phyloP scores from a whole-genome alignment of 331 rosid species.

The Acacia pycnantha region DNA sequence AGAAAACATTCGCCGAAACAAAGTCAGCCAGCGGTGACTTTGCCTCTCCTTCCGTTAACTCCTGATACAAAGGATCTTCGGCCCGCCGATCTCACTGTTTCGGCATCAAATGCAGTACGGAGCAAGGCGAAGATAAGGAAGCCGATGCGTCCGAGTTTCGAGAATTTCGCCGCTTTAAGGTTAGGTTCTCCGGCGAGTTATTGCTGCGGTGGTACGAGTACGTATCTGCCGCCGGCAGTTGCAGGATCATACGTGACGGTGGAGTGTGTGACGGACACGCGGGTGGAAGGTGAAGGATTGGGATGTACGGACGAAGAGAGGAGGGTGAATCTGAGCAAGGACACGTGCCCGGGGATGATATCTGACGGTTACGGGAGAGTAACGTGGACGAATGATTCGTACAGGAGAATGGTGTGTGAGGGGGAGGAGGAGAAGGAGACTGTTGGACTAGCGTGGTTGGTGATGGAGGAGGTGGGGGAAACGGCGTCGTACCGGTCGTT shows the following conservation, averaged over 20 bases:
- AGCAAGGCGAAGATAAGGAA: background rate
- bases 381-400: slow-evolving; percentile 73
- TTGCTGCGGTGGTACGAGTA: background rate
- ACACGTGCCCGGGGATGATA: slow-evolving; percentile 87
- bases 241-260: slow-evolving; percentile 63
- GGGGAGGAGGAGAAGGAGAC: background rate
- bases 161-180: background rate
- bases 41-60: slow-evolving; percentile 66
- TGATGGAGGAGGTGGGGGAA: slow-evolving; percentile 31
- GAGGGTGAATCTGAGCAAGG: slow-evolving; percentile 50
- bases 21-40: slow-evolving; percentile 40
- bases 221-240: slow-evolving; percentile 21
- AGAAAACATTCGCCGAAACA: slow-evolving; percentile 37
- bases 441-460: slow-evolving; percentile 33
- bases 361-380: slow-evolving; percentile 75
- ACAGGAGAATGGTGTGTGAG: slow-evolving; percentile 47
- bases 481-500: slow-evolving; percentile 43
- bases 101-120: background rate
- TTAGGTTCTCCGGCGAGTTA: background rate
- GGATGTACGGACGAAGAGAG: slow-evolving; percentile 76
- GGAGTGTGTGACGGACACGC: slow-evolving; percentile 65
- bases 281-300: slow-evolving; percentile 47
- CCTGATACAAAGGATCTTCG: slow-evolving; percentile 50
- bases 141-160: slow-evolving; percentile 51
- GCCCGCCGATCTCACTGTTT: slow-evolving; percentile 16